A percentile compares a stretch with the other conserved stretches of the same genome.
Evolutionary conservation across 2,329 filamentous ascomycete genomes (phyloP).

Genomic region (Hirsutella thompsonii): DNA sequence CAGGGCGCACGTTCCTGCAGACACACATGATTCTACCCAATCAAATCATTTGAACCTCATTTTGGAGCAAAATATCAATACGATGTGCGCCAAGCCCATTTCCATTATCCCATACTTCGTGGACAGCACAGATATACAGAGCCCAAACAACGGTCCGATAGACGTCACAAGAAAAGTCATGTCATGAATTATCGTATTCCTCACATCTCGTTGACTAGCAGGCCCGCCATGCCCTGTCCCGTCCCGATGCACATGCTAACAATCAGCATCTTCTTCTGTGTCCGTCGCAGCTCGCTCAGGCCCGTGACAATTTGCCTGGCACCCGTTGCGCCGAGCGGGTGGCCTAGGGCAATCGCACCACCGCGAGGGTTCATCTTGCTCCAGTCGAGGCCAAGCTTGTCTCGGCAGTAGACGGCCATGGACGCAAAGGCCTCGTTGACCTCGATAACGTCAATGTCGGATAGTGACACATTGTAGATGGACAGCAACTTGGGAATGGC

Average conservation of each 20-base stretch:
- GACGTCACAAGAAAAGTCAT: no score
- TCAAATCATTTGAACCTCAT: no score
- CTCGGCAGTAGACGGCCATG: conserved; percentile 90
- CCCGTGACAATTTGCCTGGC: conserved; percentile 79
- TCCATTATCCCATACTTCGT: no score
- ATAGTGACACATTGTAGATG: conserved; percentile 64
- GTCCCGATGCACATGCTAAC: conserved; percentile 82
- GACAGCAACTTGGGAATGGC: conserved; percentile 71
- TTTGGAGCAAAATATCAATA: no score
- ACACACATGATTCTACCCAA: no score
- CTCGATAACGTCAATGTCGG: conserved; percentile 83
- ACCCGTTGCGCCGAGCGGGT: conserved; percentile 70
- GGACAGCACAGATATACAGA: no score
- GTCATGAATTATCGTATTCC: no score
- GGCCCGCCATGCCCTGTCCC: conserved; percentile 54
- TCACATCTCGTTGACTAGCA: conserved; percentile 46
- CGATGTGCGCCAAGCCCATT: no score
- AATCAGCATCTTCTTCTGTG: conserved; percentile 80
- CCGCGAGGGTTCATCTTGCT: conserved; percentile 71
- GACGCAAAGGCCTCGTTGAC: conserved; percentile 96
- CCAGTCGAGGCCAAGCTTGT: conserved; percentile 57
- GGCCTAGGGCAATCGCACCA: conserved; percentile 72
- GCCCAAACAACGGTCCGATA: background rate
- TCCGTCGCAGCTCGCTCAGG: conserved; percentile 68
- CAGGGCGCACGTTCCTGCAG: no score